A percentile compares a stretch with the other conserved stretches of the same genome.
phyloP scores from a whole-genome alignment of 1,139 yeast species.

The Yamadazyma spencermartinsiae region DNA sequence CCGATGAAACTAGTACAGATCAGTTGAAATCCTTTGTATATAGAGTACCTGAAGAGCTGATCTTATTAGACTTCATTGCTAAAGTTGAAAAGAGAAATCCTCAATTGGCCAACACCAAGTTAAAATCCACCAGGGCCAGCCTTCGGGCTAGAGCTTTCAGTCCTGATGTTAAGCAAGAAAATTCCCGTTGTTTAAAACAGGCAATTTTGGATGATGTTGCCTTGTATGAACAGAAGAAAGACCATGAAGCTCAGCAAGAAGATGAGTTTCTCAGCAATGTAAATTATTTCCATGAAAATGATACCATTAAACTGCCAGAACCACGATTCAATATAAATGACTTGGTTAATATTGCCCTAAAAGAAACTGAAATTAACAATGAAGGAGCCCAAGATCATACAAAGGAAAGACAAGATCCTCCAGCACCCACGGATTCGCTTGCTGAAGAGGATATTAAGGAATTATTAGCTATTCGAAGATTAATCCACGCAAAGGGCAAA shows the following conservation, averaged over 20 bases:
- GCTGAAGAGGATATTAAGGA: constrained; percentile 46
- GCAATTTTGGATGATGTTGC: constrained; percentile 26
- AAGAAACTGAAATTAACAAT: constrained; percentile 8
- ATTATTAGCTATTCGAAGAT: constrained; percentile 54
- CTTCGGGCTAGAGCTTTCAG: not conserved
- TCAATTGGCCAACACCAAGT: constrained; percentile 17
- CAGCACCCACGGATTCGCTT: too few relatives aligned
- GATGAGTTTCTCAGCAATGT: constrained; percentile 28
- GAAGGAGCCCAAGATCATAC: not conserved
- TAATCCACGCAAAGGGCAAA: constrained; percentile 70
- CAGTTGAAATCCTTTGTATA: constrained; percentile 49
- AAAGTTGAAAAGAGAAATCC: constrained; percentile 33
- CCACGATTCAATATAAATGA: constrained; percentile 26
- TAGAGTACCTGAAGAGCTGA: constrained; percentile 69
- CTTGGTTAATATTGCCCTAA: constrained; percentile 25
- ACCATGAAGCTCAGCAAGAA: constrained; percentile 21
- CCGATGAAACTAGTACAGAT: constrained; percentile 23
- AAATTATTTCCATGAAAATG: constrained; percentile 17
- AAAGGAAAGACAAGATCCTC: too few relatives aligned
- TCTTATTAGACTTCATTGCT: constrained; percentile 73
- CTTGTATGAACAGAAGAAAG: constrained; percentile 22
- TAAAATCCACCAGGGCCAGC: constrained; percentile 1
- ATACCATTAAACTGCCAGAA: constrained; percentile 10
- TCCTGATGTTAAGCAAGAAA: constrained; percentile 4
- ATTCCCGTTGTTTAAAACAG: constrained; percentile 19